Base-by-base conservation (phyloP, 352 stramenopile genomes). In the Globisporangium mamillatum region DNA sequence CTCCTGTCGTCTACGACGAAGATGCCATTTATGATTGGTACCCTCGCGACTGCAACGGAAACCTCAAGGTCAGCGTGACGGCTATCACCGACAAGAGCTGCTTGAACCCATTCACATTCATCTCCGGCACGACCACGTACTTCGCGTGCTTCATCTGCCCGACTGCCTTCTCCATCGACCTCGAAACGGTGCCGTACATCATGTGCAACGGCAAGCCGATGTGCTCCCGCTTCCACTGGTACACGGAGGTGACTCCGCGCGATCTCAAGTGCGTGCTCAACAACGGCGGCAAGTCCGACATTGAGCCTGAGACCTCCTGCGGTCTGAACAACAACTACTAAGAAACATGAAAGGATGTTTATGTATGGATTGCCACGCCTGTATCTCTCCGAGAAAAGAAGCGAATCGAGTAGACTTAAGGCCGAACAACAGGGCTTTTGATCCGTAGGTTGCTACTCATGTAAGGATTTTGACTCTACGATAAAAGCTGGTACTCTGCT, bases 121-220 rank as follows among this genome's bases (percentile, higher is more conserved):
- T 62, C 22, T 58, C 34, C 14, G 52, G 54, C 4, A 62, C 52
- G 8, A 68, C 54, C 46, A 36, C 60, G 59, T 63, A 66, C 41
- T 64, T 68, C 48, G 67, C 68, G 36, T 72, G 64, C 62, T 68
- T 70, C 63, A 68, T 66, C 27, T 69, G 61, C 38, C 57, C 52
- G 6, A 44, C 63, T 24, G 56, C 61, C n/a, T 68, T 68, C 36
- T 22, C 22, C 16, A 9, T 62, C 16, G 38, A 68, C 63, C 63
- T 70, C 25, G 29, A 64, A 14, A 48, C 27, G 8, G 57, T 63
- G 50, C 34, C 60, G 5, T 63, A 67, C 10, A 60, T 68, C 20
- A 64, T 73, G 58, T 78, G 72, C 63, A 69, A 61, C 24, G 63
- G 41, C 68, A 62, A 69, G 65, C 72, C 72, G 20, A 62, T 77